phyloP scores from a whole-genome alignment of 495 filamentous ascomycete species.

The Aspergillus cavernicola region DNA sequence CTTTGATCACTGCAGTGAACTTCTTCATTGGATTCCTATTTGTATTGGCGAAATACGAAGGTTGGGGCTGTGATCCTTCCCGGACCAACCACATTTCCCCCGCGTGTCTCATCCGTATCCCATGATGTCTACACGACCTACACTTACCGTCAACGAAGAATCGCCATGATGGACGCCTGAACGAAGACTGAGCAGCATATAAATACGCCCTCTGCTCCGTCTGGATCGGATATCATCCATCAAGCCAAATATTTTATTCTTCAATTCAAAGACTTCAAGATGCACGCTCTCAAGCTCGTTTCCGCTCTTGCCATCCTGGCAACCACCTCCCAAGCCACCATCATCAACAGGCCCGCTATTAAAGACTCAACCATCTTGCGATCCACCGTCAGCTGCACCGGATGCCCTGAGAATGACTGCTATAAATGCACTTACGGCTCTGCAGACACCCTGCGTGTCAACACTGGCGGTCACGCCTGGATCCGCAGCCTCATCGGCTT shows the following conservation, averaged over 20 bases:
- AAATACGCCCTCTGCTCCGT: background rate
- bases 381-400: conserved; percentile 9
- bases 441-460: conserved; percentile 8
- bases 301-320: background rate
- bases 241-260: background rate
- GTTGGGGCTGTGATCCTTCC: background rate
- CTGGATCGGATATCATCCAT: background rate
- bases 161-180: too few relatives aligned
- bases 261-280: background rate
- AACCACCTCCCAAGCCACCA: background rate
- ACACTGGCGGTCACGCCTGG: conserved; percentile 4
- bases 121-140: background rate
- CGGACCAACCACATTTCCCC: conserved; percentile 7
- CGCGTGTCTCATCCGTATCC: too few relatives aligned
- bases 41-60: conserved; percentile 6
- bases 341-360: conserved; percentile 2
- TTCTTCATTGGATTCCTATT: background rate
- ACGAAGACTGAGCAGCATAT: too few relatives aligned
- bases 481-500: conserved; percentile 15
- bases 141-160: too few relatives aligned
- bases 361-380: conserved; percentile 18
- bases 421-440: conserved; percentile 11
- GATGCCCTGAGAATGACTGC: conserved; percentile 12
- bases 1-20: background rate
- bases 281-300: background rate